Evolutionary conservation across 164 flowering plant genomes (phyloP), one percentile per base, ranked within the genome.

Genomic region (Buxus sempervirens): DNA sequence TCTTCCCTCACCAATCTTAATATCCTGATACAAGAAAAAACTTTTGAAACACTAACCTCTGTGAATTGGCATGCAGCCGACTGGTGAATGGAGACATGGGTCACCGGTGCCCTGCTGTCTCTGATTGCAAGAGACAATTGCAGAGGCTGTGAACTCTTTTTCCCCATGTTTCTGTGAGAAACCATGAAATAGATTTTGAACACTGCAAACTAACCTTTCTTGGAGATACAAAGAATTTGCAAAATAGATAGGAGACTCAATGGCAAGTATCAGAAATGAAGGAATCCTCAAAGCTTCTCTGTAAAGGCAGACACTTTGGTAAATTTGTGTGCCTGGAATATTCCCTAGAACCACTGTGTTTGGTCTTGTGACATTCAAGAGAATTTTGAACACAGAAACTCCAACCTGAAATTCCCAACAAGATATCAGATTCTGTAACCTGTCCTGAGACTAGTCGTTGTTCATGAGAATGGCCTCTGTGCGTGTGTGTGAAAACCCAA

Each of bases 171-270:
- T 32, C 38, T 32, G 27, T 20, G 28, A 23, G n/a, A 28, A 21
- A 8, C 15, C 24, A 1, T 1, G 36, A 20, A n/a, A 0, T 64
- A 27, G 25, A 25, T 2, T 32, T 10, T 9, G 23, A 14, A 20
- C 38, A 32, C 5, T 32, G 18, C 0, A 21, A 10, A 72, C 79
- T 64, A 22, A 91, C 98, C 98, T 90, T 80, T 94, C 98, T 79
- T 88, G 96, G 1, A 94, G 69, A 74, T 91, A 94, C 19, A 86
- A 82, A 5, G 93, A 79, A 71, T 90, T 94, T 12, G 97, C 93
- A 41, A 94, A 94, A 82, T 90, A 92, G 71, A 95, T 83, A 6
- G 99, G 99, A 42, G 99, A 84, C 70, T 90, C 97, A 22, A 95
- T 72, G 4, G 89, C 86, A 1, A 95, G 79, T 41, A 95, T 82